Evolutionary conservation across 495 filamentous ascomycete genomes (phyloP).

Genomic region (Cairneyella variabilis): DNA sequence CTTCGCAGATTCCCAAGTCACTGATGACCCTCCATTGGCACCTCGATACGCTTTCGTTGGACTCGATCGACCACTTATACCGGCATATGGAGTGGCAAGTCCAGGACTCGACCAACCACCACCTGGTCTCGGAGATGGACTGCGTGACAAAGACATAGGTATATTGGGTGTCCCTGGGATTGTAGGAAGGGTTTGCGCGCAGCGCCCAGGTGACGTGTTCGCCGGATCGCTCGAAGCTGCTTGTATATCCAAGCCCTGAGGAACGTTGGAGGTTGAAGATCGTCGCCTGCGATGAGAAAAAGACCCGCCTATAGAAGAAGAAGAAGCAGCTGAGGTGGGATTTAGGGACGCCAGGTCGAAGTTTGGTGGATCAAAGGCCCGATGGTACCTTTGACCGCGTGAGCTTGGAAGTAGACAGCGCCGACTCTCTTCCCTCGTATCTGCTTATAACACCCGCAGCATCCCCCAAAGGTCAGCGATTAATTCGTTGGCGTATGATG

Average conservation of each 20-base stretch:
- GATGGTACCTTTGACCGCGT: conserved; percentile 14
- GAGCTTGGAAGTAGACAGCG: not conserved
- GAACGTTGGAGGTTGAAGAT: conserved; percentile 22
- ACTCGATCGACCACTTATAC: conserved; percentile 63
- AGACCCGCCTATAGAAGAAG: conserved; percentile 15
- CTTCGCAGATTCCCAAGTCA: conserved; percentile 78
- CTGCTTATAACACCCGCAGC: not conserved
- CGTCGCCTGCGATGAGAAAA: conserved; percentile 27
- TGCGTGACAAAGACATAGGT: conserved; percentile 79
- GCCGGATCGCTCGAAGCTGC: not conserved
- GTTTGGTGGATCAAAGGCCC: conserved; percentile 16
- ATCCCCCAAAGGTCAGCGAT: not conserved
- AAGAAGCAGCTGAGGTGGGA: conserved; percentile 23
- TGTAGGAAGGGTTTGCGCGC: conserved; percentile 13
- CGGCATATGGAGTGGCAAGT: conserved; percentile 53
- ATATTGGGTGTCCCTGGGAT: conserved; percentile 39
- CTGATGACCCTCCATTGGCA: conserved; percentile 49
- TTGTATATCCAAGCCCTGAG: conserved; percentile 14
- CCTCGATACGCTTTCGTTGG: conserved; percentile 44
- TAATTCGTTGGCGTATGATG: not conserved
- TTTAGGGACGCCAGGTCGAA: conserved; percentile 29
- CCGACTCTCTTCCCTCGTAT: not conserved
- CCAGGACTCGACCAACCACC: conserved; percentile 88
- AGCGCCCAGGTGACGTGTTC: conserved; percentile 3
- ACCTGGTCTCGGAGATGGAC: conserved; percentile 73